Evolutionary conservation across 352 stramenopile genomes (phyloP), one percentile per base, ranked within the genome.

Genomic region (Globisporangium nagaii): DNA sequence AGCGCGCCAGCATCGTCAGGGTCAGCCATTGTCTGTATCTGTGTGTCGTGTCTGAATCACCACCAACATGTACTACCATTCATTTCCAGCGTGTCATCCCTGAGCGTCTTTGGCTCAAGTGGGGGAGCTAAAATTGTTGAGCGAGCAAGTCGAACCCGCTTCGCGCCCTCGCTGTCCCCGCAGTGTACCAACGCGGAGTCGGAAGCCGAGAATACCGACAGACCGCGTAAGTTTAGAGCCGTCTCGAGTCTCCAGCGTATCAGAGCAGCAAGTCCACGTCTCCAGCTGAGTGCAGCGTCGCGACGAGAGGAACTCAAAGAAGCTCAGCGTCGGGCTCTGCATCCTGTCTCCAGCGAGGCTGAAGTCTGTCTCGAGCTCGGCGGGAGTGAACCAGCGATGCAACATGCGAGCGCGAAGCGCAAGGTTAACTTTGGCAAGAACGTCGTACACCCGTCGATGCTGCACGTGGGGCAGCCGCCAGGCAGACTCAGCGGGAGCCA

Each of bases 381-480:
- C 7, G 40, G 4, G 13, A 20, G 42, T 12, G 25, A 12, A 17
- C 17, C 43, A 49, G 30, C 34, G 8, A 61, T 61, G 46, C 44
- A 61, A 15, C 48, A 52, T 25, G 49, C 31, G 42, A 71, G 65
- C 36, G 58, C 53, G 30, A 74, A 68, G 66, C 62, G 66, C 31
- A 69, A 68, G 63, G 62, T 53, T 9, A 55, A 68, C 49, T 35
- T 71, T 45, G 60, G 47, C 27, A 57, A 62, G 48, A 63, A 35
- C 30, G 39, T 68, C 45, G 44, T 69, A 2, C 62, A 68, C 12
- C 34, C 61, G n/a, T 64, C 62, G 22, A 60, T 22, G 12, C 37
- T 71, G 28, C 56, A 67, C 5, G 40, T 71, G 46, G 20, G 27
- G 1, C 47, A 50, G 6, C 27, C 47, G 3, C 19, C 36, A 1